These are phyloP conservation scores for Kregervanrija pseudodelftensis DNA, from an alignment of 805 yeast genomes.

Conservation along the genomic window DNA sequence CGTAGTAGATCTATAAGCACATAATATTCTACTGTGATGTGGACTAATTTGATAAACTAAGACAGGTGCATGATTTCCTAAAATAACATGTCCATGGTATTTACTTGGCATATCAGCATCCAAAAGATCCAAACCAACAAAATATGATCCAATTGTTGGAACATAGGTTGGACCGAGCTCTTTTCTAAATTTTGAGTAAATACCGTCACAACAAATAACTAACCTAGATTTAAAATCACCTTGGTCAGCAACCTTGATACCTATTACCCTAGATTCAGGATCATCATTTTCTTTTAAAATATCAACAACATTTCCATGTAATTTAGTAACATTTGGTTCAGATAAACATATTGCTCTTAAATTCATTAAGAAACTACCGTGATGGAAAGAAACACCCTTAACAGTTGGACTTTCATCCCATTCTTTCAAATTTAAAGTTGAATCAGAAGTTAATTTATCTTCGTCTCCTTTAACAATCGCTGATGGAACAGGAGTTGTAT, in stretches of 20 bases:
- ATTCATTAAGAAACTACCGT: slow-evolving; percentile 79
- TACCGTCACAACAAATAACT: slow-evolving; percentile 86
- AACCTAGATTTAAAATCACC: slow-evolving; percentile 49
- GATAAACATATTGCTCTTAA: slow-evolving; percentile 60
- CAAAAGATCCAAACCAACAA: slow-evolving; percentile 72
- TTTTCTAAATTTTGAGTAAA: slow-evolving; percentile 85
- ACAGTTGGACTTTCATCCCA: slow-evolving; percentile 55
- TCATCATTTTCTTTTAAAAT: slow-evolving; percentile 41
- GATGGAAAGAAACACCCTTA: slow-evolving; percentile 85
- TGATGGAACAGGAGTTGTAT: slow-evolving; percentile 40
- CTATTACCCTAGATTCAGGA: slow-evolving; percentile 43
- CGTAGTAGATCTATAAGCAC: slow-evolving; percentile 71
- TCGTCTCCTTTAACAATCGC: slow-evolving; percentile 56
- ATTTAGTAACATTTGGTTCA: slow-evolving; percentile 68
- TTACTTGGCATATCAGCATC: slow-evolving; percentile 71
- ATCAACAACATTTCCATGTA: slow-evolving; percentile 79
- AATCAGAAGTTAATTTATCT: slow-evolving; percentile 38
- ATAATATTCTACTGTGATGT: slow-evolving; percentile 77
- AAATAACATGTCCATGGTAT: slow-evolving; percentile 81
- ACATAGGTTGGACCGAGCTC: slow-evolving; percentile 52
- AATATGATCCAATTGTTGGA: slow-evolving; percentile 73
- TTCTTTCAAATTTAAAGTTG: slow-evolving; percentile 40
- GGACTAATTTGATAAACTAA: slow-evolving; percentile 82
- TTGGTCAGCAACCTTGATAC: slow-evolving; percentile 55
- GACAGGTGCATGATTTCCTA: slow-evolving; percentile 83